Evolutionary conservation across 2,329 filamentous ascomycete species (phyloP).

Genomic region (Rutstroemia sp.): DNA sequence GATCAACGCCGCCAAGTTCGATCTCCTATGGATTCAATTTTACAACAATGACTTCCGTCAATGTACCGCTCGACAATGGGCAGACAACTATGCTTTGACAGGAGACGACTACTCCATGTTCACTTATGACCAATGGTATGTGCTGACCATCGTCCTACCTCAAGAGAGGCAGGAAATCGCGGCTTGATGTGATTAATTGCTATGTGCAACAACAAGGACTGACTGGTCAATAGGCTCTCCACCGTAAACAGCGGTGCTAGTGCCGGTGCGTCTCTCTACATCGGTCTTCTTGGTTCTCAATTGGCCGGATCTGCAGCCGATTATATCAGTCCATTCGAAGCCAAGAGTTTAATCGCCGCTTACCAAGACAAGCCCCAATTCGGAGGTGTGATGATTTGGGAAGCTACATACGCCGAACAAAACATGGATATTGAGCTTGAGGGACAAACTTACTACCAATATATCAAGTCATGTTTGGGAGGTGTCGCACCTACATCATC

Average conservation of each 20-base stretch:
- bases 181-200: no score
- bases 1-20: conserved; percentile 24
- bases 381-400: conserved; percentile 31
- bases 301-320: conserved; percentile 12
- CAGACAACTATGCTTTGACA: neutral
- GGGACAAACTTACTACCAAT: conserved; percentile 12
- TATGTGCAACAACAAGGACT: neutral
- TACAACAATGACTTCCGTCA: conserved; percentile 25
- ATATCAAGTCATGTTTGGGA: conserved; percentile 18
- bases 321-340: conserved; percentile 21
- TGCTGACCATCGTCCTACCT: neutral
- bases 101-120: conserved; percentile 9
- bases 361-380: conserved; percentile 21
- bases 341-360: conserved; percentile 17
- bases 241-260: conserved; percentile 17
- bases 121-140: conserved; percentile 23
- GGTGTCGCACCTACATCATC: neutral
- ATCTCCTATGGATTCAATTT: conserved; percentile 29
- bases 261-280: conserved; percentile 24
- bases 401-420: conserved; percentile 21
- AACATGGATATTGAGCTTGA: conserved; percentile 12
- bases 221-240: neutral
- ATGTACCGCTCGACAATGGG: conserved; percentile 24
- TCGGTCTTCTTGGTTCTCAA: conserved; percentile 23
- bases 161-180: no score